Conservation (phyloP, 805 yeast species). For the Wickerhamiella kurtzmanii region DNA sequence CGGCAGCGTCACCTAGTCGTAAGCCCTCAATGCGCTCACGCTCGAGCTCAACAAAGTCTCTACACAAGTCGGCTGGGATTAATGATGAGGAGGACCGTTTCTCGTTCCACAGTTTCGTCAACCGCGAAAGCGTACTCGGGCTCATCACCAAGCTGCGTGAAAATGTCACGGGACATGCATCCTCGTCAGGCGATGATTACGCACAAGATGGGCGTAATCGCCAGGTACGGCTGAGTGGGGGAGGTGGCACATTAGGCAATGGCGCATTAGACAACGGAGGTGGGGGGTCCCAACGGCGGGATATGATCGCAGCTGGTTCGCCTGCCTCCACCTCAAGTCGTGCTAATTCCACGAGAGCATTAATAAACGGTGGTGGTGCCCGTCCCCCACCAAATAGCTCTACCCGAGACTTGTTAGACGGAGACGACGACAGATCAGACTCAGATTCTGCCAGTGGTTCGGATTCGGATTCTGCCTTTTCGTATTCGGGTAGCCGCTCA, state of each 20-base stretch:
- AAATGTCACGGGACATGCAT: constrained; percentile 5
- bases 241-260: too few species aligned
- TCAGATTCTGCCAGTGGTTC: background rate
- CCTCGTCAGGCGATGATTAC: too few species aligned
- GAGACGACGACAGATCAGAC: background rate
- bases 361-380: too few species aligned
- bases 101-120: constrained; percentile 74
- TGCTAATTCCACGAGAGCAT: too few species aligned
- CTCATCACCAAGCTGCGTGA: constrained; percentile 35
- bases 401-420: too few species aligned
- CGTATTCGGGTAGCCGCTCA: too few species aligned
- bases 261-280: too few species aligned
- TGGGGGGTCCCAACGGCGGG: background rate
- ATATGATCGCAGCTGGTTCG: too few species aligned
- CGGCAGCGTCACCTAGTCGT: constrained; percentile 27
- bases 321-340: background rate
- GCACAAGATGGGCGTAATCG: background rate
- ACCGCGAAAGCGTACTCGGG: constrained; percentile 65
- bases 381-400: too few species aligned
- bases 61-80: background rate
- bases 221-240: background rate
- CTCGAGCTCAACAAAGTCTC: background rate
- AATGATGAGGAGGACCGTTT: constrained; percentile 36
- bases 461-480: too few species aligned
- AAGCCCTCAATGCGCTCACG: background rate